Conservation (phyloP, 192 early-diverging fungal genomes). For the Rhizophlyctis rosea region DNA sequence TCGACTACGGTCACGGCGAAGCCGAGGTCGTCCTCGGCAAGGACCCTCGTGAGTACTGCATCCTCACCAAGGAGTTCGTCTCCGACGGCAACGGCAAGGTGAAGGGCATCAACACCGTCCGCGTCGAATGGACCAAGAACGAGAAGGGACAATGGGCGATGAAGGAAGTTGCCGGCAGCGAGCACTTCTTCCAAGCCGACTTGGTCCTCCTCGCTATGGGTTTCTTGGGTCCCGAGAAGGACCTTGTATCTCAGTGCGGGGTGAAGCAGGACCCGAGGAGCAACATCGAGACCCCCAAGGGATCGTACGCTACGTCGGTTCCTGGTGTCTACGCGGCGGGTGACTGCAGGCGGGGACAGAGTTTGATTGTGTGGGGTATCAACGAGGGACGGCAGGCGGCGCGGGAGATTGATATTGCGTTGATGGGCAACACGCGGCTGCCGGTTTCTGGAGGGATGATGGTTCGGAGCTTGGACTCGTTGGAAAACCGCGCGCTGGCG, state of each 20-base stretch:
- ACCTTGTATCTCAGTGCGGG: constrained; percentile 73
- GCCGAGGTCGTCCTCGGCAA: constrained; percentile 82
- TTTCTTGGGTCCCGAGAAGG: constrained; percentile 90
- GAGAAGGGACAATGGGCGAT: constrained; percentile 76
- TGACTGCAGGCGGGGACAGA: constrained; percentile 95
- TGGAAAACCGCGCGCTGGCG: constrained; percentile 21
- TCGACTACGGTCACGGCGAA: constrained; percentile 96
- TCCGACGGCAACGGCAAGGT: constrained; percentile 75
- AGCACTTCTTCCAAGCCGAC: constrained; percentile 84
- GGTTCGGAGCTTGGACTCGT: constrained; percentile 13
- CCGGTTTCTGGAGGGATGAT: constrained; percentile 85
- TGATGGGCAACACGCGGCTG: constrained; percentile 78
- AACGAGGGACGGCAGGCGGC: constrained; percentile 96
- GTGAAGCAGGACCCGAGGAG: constrained; percentile 73
- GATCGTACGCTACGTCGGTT: constrained; percentile 74
- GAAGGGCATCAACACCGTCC: constrained; percentile 88
- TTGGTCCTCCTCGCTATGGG: constrained; percentile 94
- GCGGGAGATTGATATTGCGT: constrained; percentile 81
- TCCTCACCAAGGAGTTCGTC: constrained; percentile 95
- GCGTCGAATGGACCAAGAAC: constrained; percentile 92
- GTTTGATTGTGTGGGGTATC: constrained; percentile 96
- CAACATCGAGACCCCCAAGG: constrained; percentile 78
- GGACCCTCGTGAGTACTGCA: constrained; percentile 93
- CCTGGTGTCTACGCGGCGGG: constrained; percentile 91
- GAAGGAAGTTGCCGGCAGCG: constrained; percentile 82